Conservation (phyloP, 2,329 filamentous ascomycete species). For the Fusarium phyllophilum region DNA sequence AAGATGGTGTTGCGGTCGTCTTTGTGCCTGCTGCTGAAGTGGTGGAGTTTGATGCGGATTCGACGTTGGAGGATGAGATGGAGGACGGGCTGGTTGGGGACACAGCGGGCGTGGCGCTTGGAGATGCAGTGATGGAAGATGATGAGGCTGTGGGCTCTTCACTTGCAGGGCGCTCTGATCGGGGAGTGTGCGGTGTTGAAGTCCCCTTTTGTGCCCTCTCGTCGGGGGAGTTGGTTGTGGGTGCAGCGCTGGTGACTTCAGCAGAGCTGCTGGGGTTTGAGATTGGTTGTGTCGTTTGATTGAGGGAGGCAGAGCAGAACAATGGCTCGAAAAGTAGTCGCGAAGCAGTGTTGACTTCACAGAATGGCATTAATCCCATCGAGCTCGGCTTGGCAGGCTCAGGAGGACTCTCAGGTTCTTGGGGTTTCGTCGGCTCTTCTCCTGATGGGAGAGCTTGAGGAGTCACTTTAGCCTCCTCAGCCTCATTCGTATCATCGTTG, state of each 20-base stretch:
- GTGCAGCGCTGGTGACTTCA: neutral
- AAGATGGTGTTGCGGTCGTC: slow-evolving; percentile 13
- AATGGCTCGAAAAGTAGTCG: slow-evolving; percentile 13
- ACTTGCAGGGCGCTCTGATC: slow-evolving; percentile 8
- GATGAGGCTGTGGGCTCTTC: slow-evolving; percentile 28
- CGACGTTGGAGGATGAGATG: slow-evolving; percentile 22
- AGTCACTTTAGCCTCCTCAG: slow-evolving; percentile 25
- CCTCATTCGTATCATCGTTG: slow-evolving; percentile 67
- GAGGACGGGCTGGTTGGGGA: slow-evolving; percentile 32
- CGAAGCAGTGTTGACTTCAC: slow-evolving; percentile 5
- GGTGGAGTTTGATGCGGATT: slow-evolving; percentile 17
- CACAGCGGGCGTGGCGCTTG: slow-evolving; percentile 26
- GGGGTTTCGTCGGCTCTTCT: neutral
- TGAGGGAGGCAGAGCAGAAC: slow-evolving; percentile 20
- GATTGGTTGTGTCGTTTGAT: neutral
- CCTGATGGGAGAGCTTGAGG: slow-evolving; percentile 12
- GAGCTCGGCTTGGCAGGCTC: neutral
- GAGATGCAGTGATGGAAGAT: slow-evolving; percentile 13
- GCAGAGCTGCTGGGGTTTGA: slow-evolving; percentile 1
- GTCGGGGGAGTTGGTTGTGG: slow-evolving; percentile 2
- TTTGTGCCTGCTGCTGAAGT: slow-evolving; percentile 21
- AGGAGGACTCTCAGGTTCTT: neutral
- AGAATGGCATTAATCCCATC: slow-evolving; percentile 14
- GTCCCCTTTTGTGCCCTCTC: slow-evolving; percentile 19
- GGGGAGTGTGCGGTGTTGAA: slow-evolving; percentile 13